Evolutionary conservation across 306 rosid genomes (phyloP), one percentile per base, ranked within the genome.

Genomic region (Ziziphus jujuba): DNA sequence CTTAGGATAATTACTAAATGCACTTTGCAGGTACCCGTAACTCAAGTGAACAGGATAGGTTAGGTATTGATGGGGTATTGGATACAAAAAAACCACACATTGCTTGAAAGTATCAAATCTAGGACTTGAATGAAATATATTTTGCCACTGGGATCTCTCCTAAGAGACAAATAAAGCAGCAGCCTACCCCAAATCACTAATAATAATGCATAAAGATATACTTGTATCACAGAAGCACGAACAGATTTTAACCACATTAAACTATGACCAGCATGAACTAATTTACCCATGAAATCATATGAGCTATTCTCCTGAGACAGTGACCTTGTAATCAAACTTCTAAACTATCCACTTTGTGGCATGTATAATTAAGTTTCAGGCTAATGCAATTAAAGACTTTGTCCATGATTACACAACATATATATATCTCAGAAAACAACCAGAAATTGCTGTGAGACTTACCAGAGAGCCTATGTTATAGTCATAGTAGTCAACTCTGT

Each of bases 401-500:
- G 22, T 50, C 11, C 55, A n/a, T 50, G 22, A 50, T 16, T 50
- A n/a, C 20, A 20, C 5, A 50, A 17, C 7, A 50, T 50, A 50
- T 5, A 50, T 9, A 50, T 17, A 19, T 16, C 20, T 50, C 1
- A 5, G 55, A 50, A 16, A 16, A 16, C 9, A 50, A 50, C 22
- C 55, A 50, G 5, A 16, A 20, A 50, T 50, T 50, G 55, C 55
- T 19, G 11, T 52, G 56, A 31, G 11, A 74, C 96, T 83, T 80
- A 88, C 97, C 76, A 71, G 34, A 31, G 97, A 80, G 48, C 34
- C 22, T 21, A 72, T 7, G 56, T 52, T 79, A 56, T 84, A 91
- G 76, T 73, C 74, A 38, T 63, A 91, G 47, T 10, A 65, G 38
- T 91, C 90, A 47, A 91, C 87, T 72, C 97, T 85, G 56, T 73